A percentile compares a stretch with the other conserved stretches of the same genome.
Evolutionary conservation across 257 asterid species (phyloP).

Genomic region (Penstemon barbatus): DNA sequence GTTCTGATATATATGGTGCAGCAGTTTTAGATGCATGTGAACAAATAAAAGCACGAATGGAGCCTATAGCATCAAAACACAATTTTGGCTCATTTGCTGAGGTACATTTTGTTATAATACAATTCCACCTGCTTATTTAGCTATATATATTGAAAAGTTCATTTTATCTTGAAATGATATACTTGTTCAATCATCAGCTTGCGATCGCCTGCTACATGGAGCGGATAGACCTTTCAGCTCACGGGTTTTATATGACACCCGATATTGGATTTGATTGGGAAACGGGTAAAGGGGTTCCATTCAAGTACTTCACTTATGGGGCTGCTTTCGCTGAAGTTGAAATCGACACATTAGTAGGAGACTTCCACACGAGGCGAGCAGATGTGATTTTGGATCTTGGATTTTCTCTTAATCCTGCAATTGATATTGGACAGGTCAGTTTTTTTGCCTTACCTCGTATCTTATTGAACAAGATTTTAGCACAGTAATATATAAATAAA

Average conservation of each 20-base stretch:
- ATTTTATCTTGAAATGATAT: slow-evolving; percentile 21
- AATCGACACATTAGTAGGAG: slow-evolving; percentile 90
- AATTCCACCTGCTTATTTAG: background rate
- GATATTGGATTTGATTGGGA: slow-evolving; percentile 81
- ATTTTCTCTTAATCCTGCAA: slow-evolving; percentile 86
- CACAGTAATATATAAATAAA: background rate
- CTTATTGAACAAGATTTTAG: slow-evolving; percentile 3
- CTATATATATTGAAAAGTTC: background rate
- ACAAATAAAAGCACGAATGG: slow-evolving; percentile 90
- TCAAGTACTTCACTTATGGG: slow-evolving; percentile 83
- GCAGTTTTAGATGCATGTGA: slow-evolving; percentile 97
- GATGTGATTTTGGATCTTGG: slow-evolving; percentile 86
- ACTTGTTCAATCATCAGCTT: slow-evolving; percentile 50
- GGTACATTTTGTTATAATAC: slow-evolving; percentile 41
- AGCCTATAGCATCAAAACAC: slow-evolving; percentile 56
- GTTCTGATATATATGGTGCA: slow-evolving; percentile 95
- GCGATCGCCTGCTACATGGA: slow-evolving; percentile 79
- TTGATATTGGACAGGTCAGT: slow-evolving; percentile 91
- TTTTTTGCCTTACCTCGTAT: background rate
- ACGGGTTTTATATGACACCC: slow-evolving; percentile 82
- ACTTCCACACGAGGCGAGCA: slow-evolving; percentile 88
- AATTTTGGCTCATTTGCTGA: slow-evolving; percentile 68
- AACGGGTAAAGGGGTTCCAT: slow-evolving; percentile 73
- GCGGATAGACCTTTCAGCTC: slow-evolving; percentile 94
- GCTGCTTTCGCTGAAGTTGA: slow-evolving; percentile 96